These are phyloP conservation scores for Mangifera indica DNA, from an alignment of 345 rosid genomes.

Conservation along the genomic window DNA sequence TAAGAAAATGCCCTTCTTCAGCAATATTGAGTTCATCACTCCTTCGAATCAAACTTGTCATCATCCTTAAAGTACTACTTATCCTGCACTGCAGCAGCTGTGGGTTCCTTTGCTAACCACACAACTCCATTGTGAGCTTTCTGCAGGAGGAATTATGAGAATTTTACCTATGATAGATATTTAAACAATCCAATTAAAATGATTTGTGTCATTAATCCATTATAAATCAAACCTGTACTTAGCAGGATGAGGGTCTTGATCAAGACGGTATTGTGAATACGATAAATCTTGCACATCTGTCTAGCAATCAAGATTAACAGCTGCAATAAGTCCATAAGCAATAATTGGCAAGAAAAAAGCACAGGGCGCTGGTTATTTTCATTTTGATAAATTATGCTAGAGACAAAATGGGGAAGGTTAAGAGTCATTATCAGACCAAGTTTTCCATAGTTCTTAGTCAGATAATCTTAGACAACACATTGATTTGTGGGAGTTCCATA, in stretches of 20 bases:
- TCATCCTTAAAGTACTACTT: constrained; percentile 62
- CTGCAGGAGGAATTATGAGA: constrained; percentile 39
- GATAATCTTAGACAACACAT: constrained; percentile 88
- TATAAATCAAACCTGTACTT: constrained; percentile 64
- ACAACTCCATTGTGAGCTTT: constrained; percentile 77
- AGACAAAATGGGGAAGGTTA: not conserved
- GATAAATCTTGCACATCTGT: constrained; percentile 91
- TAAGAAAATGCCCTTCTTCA: not conserved
- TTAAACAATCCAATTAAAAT: not conserved
- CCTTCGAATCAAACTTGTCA: constrained; percentile 19
- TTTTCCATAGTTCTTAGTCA: constrained; percentile 87
- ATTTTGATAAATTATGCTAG: not conserved
- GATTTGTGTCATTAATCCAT: not conserved
- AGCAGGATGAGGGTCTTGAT: constrained; percentile 80
- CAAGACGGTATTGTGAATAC: constrained; percentile 61
- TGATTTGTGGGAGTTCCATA: constrained; percentile 87
- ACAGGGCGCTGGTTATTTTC: not conserved
- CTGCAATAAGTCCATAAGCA: constrained; percentile 42
- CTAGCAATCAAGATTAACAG: constrained; percentile 76
- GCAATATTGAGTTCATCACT: not conserved
- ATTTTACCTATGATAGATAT: not conserved
- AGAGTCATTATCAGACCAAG: constrained; percentile 45
- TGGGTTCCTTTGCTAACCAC: constrained; percentile 49
- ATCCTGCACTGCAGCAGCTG: constrained; percentile 71
- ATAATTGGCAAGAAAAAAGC: constrained; percentile 1